phyloP scores from a whole-genome alignment of 2,329 filamentous ascomycete genomes.

The Endothia cerciana region DNA sequence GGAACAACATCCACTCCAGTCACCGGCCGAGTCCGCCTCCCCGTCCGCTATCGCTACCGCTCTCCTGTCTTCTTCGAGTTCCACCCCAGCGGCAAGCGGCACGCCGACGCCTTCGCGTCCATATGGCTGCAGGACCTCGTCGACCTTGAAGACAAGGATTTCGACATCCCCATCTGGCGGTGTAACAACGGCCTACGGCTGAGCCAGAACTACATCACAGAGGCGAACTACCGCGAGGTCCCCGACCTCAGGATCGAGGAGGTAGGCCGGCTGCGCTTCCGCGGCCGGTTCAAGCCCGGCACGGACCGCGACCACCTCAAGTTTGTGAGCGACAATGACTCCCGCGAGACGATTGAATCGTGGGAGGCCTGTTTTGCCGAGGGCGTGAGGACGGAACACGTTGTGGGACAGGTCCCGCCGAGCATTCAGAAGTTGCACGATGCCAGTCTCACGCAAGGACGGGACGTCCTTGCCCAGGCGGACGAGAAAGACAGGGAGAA shows the following conservation, averaged over 20 bases:
- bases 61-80: slow-evolving; percentile 91
- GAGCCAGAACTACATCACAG: slow-evolving; percentile 90
- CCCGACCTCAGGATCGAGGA: slow-evolving; percentile 79
- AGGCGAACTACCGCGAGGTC: slow-evolving; percentile 70
- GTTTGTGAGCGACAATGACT: slow-evolving; percentile 86
- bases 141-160: slow-evolving; percentile 75
- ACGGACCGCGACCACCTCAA: slow-evolving; percentile 83
- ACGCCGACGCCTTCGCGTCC: slow-evolving; percentile 74
- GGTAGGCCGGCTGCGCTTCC: slow-evolving; percentile 80
- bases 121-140: slow-evolving; percentile 86
- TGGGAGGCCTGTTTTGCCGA: slow-evolving; percentile 93
- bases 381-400: slow-evolving; percentile 74
- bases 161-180: slow-evolving; percentile 90
- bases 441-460: slow-evolving; percentile 74
- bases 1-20: slow-evolving; percentile 31
- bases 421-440: slow-evolving; percentile 78
- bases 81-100: slow-evolving; percentile 68
- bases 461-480: slow-evolving; percentile 78
- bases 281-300: slow-evolving; percentile 82
- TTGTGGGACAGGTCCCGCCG: slow-evolving; percentile 74
- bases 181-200: slow-evolving; percentile 76
- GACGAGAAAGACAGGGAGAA: slow-evolving; percentile 72
- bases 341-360: slow-evolving; percentile 88
- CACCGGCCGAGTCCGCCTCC: slow-evolving; percentile 62
- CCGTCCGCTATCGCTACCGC: slow-evolving; percentile 87